Evolutionary conservation across 495 filamentous ascomycete genomes (phyloP), one percentile per base, ranked within the genome.

Genomic region (Xylaria curta): DNA sequence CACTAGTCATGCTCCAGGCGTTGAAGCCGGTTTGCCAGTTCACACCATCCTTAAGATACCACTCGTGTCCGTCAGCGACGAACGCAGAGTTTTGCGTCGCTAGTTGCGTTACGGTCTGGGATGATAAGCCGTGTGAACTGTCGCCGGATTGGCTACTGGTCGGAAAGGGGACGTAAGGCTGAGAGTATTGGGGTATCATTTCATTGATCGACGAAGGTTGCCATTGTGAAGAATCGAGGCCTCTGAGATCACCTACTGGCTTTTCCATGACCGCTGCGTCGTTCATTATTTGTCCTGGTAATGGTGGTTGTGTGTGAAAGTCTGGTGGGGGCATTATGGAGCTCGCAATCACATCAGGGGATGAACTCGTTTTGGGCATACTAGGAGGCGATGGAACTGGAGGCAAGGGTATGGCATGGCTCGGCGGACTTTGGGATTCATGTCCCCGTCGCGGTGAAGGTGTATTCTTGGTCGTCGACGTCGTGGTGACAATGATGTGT

Each of bases 41-140:
- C 6, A 84, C 84, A 28, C 83, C 81, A 49, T 86, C 84, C 59
- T 84, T 86, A 6, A 86, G 74, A 71, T 84, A 86, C 84, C 84
- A 86, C 28, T 85, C 83, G 71, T 85, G 82, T 15, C 84, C 83
- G 66, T 86, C 84, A 53, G 85, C 80, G 15, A 79, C 80, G 66
- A 82, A 83, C 2, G 76, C 58, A 33, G 77, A 72, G 59, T 46
- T 76, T 66, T 79, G 68, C 47, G 74, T 76, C 42, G 75, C 51
- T 59, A 75, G 70, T 40, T 73, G 60, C 5, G 60, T 76, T 56
- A 47, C 26, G 4, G 13, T 49, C 47, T 68, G 74, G 21, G 75
- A 15, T 33, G 69, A 47, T 12, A 65, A 31, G 9, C 46, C 24
- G 24, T 49, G 69, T 40, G 69, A 58, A 49, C 60, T 64, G 49